Evolutionary conservation across 2,329 filamentous ascomycete species (phyloP), one percentile per base, ranked within the genome.

Genomic region (Huntiella omanensis): DNA sequence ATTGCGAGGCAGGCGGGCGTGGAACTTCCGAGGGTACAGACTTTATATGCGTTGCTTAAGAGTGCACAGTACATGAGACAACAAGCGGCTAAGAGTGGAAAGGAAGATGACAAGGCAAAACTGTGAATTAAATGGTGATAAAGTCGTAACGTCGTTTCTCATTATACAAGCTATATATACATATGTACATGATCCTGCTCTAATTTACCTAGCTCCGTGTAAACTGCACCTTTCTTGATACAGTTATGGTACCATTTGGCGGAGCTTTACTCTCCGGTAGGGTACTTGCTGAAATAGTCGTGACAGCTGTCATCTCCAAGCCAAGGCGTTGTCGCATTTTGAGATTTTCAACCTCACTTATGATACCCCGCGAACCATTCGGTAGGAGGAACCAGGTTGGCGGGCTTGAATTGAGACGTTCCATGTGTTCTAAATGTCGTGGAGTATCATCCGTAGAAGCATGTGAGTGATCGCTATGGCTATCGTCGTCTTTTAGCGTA

Each of bases 21-120:
- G 4, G 71, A 78, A 54, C 71, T 82, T 70, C 76, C 76, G 8
- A 62, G 75, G 56, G 55, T 83, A 61, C 75, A 82, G 63, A 79
- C 61, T 16, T 53, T 82, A 53, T 82, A 83, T 63, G 77, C 77
- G 19, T 57, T 82, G 53, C 57, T 82, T 52, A 69, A 69, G 58
- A 78, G 74, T 56, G 70, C 71, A 53, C 75, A 80, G 63, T 58
- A 61, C 52, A 66, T 67, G 44, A 63, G 72, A 47, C 69, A 73
- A 8, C 32, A 34, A 33, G 69, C 72, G 10, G 33, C 16, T 22
- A 42, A 43, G 36, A 47, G 43, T 28, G 22, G 22, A 28, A 28
- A 10, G 22, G 22, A 28, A 28, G 22, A 28, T 28, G 22, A 8
- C 1, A 28, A 10, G 22, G 22, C 22, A 28, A 28, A 5, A 4